A percentile compares a stretch with the other conserved stretches of the same genome.
Conservation (phyloP, 345 rosid species). For the Erysimum cheiranthoides region DNA sequence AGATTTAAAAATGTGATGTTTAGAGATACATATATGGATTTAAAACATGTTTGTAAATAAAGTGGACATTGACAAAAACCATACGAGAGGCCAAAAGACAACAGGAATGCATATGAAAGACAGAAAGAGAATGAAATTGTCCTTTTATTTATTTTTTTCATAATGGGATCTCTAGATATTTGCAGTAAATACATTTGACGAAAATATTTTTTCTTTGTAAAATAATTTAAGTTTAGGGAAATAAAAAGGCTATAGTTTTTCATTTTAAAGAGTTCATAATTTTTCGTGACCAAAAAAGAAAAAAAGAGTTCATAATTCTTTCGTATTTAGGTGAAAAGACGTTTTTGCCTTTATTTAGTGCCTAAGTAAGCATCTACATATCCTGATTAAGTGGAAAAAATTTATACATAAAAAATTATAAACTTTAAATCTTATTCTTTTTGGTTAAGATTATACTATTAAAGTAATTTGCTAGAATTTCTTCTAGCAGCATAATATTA, state of each 20-base stretch:
- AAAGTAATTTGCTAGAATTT: no score
- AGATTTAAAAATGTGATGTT: background rate
- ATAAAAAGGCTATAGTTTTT: no score
- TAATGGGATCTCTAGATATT: background rate
- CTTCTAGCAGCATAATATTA: background rate
- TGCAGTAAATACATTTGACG: background rate
- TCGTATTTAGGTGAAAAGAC: background rate
- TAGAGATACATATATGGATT: background rate
- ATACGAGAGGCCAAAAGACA: background rate
- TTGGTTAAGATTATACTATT: no score
- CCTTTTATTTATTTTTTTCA: no score
- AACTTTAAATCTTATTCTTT: no score
- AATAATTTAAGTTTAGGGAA: background rate
- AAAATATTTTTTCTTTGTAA: background rate
- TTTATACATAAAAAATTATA: background rate
- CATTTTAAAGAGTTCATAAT: background rate
- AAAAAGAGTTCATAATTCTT: background rate
- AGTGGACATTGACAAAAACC: background rate
- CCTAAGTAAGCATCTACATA: slow-evolving; percentile 2
- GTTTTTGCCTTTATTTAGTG: slow-evolving; percentile 25
- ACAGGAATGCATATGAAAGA: background rate
- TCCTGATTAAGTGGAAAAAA: background rate
- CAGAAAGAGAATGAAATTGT: background rate
- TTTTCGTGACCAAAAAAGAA: no score
- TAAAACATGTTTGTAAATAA: background rate